Conservation (phyloP, 768 basidiomycete genomes). For the Coprinellus aureogranulatus region DNA sequence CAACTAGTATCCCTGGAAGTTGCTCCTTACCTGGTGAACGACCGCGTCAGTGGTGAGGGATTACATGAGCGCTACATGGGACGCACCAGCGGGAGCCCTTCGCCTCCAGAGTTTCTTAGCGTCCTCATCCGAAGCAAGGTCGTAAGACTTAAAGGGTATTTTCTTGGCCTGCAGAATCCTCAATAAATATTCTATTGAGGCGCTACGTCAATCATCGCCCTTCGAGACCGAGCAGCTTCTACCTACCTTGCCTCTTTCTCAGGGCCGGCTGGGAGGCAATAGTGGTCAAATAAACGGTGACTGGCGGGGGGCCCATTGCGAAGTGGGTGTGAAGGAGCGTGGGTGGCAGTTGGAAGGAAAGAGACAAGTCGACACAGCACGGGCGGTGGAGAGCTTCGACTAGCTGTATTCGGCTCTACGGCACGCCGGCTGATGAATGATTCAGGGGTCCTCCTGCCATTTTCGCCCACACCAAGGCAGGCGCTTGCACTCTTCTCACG, state of each 20-base stretch:
- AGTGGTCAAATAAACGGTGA: slow-evolving; percentile 83
- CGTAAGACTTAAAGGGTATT: slow-evolving; percentile 77
- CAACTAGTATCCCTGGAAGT: slow-evolving; percentile 80
- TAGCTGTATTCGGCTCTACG: background rate
- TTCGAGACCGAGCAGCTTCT: background rate
- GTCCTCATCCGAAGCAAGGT: slow-evolving; percentile 79
- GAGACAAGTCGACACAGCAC: background rate
- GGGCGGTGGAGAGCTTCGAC: too few species aligned
- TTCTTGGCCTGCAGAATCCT: slow-evolving; percentile 85
- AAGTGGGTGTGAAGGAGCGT: background rate
- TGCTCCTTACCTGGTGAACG: slow-evolving; percentile 70
- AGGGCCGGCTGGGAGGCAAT: slow-evolving; percentile 79
- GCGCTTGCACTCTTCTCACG: background rate
- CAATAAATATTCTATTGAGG: slow-evolving; percentile 67
- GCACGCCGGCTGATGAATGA: background rate
- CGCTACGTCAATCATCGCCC: background rate
- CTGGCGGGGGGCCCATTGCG: slow-evolving; percentile 75
- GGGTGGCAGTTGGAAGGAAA: background rate
- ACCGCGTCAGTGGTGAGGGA: background rate
- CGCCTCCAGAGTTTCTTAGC: slow-evolving; percentile 80
- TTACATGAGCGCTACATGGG: slow-evolving; percentile 8
- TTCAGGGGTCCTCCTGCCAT: slow-evolving; percentile 8
- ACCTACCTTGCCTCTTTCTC: slow-evolving; percentile 73
- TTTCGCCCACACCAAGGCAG: slow-evolving; percentile 1
- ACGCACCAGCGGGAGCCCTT: slow-evolving; percentile 66